These are phyloP conservation scores for Pulveroboletus sp. DNA, from an alignment of 768 basidiomycete species.

Conservation along the genomic window DNA sequence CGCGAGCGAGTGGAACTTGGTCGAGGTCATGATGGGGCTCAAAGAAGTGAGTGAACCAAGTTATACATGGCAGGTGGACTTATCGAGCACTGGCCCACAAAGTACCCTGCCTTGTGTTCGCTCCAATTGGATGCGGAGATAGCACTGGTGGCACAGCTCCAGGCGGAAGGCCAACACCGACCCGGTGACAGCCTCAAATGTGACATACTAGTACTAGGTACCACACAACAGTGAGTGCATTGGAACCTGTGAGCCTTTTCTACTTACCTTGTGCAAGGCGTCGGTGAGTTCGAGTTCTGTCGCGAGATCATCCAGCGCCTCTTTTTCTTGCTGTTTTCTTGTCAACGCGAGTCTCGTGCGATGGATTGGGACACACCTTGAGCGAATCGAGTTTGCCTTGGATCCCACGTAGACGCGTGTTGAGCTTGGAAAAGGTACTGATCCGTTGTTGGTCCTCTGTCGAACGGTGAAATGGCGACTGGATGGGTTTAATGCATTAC, in stretches of 20 bases:
- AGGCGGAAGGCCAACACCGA: too few species aligned
- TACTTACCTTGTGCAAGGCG: too few species aligned
- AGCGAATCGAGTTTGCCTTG: slow-evolving; percentile 70
- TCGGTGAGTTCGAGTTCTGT: slow-evolving; percentile 89
- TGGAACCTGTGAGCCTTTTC: too few species aligned
- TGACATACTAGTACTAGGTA: too few species aligned
- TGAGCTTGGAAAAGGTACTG: slow-evolving; percentile 89
- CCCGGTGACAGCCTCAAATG: too few species aligned
- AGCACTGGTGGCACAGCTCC: too few species aligned
- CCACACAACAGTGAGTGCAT: too few species aligned
- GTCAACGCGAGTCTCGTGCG: background rate
- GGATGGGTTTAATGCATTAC: slow-evolving; percentile 38
- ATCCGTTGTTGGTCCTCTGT: slow-evolving; percentile 87
- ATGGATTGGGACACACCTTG: slow-evolving; percentile 50
- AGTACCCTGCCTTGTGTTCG: too few species aligned
- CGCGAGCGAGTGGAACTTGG: slow-evolving; percentile 5
- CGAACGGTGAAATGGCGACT: slow-evolving; percentile 1
- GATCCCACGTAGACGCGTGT: slow-evolving; percentile 68
- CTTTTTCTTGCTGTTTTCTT: slow-evolving; percentile 78
- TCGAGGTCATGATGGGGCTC: slow-evolving; percentile 11
- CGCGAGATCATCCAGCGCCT: slow-evolving; percentile 85
- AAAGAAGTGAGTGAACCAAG: too few species aligned
- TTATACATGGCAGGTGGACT: too few species aligned
- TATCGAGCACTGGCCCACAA: too few species aligned
- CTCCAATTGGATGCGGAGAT: too few species aligned